A percentile compares a stretch with the other conserved stretches of the same genome.
Conservation (phyloP, 78 protist species). For the Chrysochromulina parva region DNA sequence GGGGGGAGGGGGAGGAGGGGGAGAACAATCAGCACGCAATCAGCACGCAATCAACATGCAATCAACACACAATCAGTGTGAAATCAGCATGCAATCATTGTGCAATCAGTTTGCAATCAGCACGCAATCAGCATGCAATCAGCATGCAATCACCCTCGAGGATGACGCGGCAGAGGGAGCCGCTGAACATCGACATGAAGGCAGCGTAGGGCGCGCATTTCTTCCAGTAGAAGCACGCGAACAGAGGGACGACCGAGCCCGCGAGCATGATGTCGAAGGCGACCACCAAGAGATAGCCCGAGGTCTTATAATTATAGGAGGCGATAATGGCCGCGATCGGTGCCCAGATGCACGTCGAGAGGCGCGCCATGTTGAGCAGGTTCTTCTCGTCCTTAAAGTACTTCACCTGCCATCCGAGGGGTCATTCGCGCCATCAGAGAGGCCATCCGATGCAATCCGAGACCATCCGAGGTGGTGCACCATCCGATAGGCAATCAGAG, state of each 20-base stretch:
- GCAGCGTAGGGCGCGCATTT: background rate
- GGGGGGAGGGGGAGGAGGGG: too few relatives aligned
- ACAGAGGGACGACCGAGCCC: background rate
- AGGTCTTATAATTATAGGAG: background rate
- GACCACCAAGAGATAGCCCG: slow-evolving; percentile 28
- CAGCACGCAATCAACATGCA: too few relatives aligned
- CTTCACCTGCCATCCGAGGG: background rate
- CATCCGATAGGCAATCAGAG: too few relatives aligned
- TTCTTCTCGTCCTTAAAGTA: background rate
- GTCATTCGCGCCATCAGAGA: too few relatives aligned
- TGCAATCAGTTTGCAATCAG: too few relatives aligned
- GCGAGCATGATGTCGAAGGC: slow-evolving; percentile 41
- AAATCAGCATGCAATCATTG: too few relatives aligned
- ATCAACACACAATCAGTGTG: background rate
- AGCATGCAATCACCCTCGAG: background rate
- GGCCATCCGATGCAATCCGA: too few relatives aligned
- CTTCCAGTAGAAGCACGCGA: slow-evolving; percentile 16
- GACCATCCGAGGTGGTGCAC: too few relatives aligned
- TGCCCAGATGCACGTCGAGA: background rate
- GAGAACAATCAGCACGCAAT: too few relatives aligned
- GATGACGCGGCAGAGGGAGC: background rate
- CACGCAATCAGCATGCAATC: too few relatives aligned
- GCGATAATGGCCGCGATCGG: background rate
- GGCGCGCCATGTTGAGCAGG: background rate
- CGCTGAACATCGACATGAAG: background rate